Evolutionary conservation across 108 stramenopile species (phyloP).

Genomic region (Bacterosira constricta): DNA sequence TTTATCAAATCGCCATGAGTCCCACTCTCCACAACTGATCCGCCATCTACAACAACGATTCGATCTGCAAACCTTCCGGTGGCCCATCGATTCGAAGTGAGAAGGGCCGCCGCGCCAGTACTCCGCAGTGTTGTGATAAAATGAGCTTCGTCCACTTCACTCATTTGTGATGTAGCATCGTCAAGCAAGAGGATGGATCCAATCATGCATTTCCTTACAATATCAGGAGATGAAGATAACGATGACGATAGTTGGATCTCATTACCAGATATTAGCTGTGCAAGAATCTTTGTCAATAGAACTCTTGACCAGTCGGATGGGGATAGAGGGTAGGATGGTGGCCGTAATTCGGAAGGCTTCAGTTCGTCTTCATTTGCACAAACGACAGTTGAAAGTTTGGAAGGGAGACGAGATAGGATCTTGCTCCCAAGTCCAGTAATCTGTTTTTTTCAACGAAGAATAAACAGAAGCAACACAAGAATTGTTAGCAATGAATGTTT

Average conservation of each 20-base stretch:
- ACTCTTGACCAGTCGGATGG: conserved; percentile 88
- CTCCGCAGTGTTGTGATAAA: conserved; percentile 64
- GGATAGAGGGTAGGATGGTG: conserved; percentile 62
- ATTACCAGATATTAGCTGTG: conserved; percentile 80
- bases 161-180: conserved; percentile 70
- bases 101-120: conserved; percentile 79
- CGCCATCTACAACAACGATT: conserved; percentile 77
- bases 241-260: conserved; percentile 61
- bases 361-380: conserved; percentile 84
- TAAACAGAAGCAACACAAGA: too few species aligned
- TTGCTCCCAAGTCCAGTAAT: conserved; percentile 74
- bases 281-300: conserved; percentile 71
- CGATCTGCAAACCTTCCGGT: conserved; percentile 82
- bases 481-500: too few species aligned
- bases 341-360: conserved; percentile 62
- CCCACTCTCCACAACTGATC: conserved; percentile 82
- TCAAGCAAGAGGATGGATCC: conserved; percentile 85
- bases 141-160: conserved; percentile 78
- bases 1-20: conserved; percentile 79
- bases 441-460: conserved; percentile 41
- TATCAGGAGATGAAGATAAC: too few species aligned
- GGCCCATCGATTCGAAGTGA: conserved; percentile 82
- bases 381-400: conserved; percentile 76
- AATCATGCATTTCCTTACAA: conserved; percentile 66
- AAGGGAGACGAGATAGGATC: conserved; percentile 65